Conservation (phyloP, 2,329 filamentous ascomycete species). For the Byssochlamys sp. region DNA sequence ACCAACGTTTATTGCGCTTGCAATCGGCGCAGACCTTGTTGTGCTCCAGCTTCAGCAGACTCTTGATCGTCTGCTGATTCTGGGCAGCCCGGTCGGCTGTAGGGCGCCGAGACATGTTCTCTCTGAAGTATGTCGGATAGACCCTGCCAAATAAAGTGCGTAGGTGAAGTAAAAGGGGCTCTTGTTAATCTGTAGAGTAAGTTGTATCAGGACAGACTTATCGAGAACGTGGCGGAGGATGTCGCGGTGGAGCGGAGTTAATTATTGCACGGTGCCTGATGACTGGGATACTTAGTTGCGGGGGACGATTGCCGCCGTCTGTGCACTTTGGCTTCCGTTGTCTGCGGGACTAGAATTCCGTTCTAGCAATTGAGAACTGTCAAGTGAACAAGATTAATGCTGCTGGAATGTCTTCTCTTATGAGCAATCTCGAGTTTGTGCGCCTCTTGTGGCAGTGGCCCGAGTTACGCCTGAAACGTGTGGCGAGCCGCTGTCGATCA, state of each 20-base stretch:
- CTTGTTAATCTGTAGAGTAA: slow-evolving; percentile 6
- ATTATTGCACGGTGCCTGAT: slow-evolving; percentile 12
- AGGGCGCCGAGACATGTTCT: slow-evolving; percentile 40
- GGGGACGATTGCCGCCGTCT: slow-evolving; percentile 12
- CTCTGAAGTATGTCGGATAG: not conserved
- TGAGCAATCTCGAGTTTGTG: slow-evolving; percentile 3
- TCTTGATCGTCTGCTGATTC: slow-evolving; percentile 90
- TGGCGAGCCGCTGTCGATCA: not conserved
- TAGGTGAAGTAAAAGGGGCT: not conserved
- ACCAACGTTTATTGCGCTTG: slow-evolving; percentile 93
- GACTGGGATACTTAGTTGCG: slow-evolving; percentile 14
- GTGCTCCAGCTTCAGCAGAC: slow-evolving; percentile 79
- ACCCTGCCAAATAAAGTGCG: not conserved
- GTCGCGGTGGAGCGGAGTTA: not conserved
- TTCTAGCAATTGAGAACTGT: not conserved
- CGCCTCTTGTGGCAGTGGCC: slow-evolving; percentile 1
- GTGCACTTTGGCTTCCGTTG: slow-evolving; percentile 7
- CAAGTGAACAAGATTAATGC: not conserved
- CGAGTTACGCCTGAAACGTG: not conserved
- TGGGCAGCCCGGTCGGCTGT: slow-evolving; percentile 80
- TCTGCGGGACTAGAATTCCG: not conserved
- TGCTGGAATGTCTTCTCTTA: not conserved
- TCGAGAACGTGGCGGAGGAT: slow-evolving; percentile 16
- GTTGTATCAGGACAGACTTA: slow-evolving; percentile 18
- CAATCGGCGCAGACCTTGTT: slow-evolving; percentile 98